phyloP scores from a whole-genome alignment of 2,329 filamentous ascomycete genomes.

The Neodidymelliopsis sp. region DNA sequence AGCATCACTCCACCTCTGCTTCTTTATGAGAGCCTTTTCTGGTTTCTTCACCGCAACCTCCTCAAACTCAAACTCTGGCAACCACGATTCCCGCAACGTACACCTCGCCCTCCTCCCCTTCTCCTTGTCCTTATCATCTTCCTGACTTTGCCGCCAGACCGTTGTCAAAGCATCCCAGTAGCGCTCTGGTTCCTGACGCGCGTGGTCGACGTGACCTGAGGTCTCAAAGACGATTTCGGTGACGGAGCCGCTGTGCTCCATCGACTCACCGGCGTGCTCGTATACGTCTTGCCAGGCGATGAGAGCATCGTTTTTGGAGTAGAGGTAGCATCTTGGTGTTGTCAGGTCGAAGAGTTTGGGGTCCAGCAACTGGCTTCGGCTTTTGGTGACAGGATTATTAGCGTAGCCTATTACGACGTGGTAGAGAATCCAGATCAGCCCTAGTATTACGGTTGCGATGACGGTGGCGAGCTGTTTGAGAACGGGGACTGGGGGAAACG shows the following conservation, averaged over 20 bases:
- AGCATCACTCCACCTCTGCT: conserved; percentile 8
- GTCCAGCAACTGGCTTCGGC: conserved; percentile 23
- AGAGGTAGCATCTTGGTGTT: conserved; percentile 61
- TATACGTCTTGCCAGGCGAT: conserved; percentile 63
- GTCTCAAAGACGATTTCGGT: conserved; percentile 62
- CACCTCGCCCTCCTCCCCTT: neutral
- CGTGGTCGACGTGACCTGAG: conserved; percentile 67
- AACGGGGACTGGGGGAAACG: conserved; percentile 28
- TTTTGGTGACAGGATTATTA: conserved; percentile 31
- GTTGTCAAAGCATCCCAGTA: conserved; percentile 59
- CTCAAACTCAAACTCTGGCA: conserved; percentile 12
- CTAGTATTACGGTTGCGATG: conserved; percentile 22
- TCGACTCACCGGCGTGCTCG: conserved; percentile 57
- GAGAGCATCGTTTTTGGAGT: conserved; percentile 64
- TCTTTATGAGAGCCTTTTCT: conserved; percentile 1
- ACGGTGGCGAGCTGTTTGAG: conserved; percentile 25
- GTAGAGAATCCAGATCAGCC: conserved; percentile 30
- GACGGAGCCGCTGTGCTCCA: conserved; percentile 55
- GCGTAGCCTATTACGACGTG: conserved; percentile 24
- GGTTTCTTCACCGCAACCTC: conserved; percentile 1
- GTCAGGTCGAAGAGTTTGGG: conserved; percentile 23
- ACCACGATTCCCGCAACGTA: neutral
- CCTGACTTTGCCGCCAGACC: conserved; percentile 25
- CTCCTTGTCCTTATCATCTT: neutral
- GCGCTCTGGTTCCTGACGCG: conserved; percentile 60